Percentiles rank a stretch among this genome's conserved stretches.
Evolutionary conservation across 2,329 filamentous ascomycete species (phyloP).

Genomic region (Clonostachys rosea): DNA sequence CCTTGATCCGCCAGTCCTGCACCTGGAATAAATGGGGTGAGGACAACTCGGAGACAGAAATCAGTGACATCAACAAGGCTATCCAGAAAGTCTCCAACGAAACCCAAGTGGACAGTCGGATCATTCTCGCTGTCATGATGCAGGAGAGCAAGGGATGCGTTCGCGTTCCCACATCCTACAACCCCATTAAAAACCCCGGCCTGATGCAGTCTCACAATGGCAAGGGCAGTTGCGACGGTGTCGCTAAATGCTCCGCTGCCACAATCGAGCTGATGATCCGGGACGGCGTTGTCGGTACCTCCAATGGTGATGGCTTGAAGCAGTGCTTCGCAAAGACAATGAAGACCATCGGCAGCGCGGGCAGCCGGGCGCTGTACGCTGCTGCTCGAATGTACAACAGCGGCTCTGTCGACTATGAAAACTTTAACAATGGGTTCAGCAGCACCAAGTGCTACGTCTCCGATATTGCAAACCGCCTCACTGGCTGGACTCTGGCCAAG

Average conservation of each 20-base stretch:
- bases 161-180: constrained; percentile 8
- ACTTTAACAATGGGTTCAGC: constrained; percentile 10
- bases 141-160: constrained; percentile 16
- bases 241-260: constrained; percentile 5
- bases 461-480: constrained; percentile 13
- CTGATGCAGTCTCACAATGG: constrained; percentile 12
- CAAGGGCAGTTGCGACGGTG: constrained; percentile 5
- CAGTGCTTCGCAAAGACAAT: constrained; percentile 4
- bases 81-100: constrained; percentile 7
- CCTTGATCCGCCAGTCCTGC: constrained; percentile 6
- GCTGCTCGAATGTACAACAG: constrained; percentile 12
- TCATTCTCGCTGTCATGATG: constrained; percentile 21
- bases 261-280: constrained; percentile 8
- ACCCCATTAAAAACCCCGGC: constrained; percentile 10
- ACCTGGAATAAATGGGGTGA: constrained; percentile 8
- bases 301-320: constrained; percentile 7
- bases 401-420: constrained; percentile 11
- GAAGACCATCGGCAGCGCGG: constrained; percentile 1
- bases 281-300: constrained; percentile 8
- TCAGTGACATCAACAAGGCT: constrained; percentile 5
- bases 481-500: constrained; percentile 11
- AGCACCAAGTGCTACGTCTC: constrained; percentile 12
- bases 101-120: constrained; percentile 6
- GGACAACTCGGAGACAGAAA: constrained; percentile 8
- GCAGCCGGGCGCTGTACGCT: constrained; percentile 8